phyloP scores from a whole-genome alignment of 345 rosid genomes.

The Mallotus nudiflorus region DNA sequence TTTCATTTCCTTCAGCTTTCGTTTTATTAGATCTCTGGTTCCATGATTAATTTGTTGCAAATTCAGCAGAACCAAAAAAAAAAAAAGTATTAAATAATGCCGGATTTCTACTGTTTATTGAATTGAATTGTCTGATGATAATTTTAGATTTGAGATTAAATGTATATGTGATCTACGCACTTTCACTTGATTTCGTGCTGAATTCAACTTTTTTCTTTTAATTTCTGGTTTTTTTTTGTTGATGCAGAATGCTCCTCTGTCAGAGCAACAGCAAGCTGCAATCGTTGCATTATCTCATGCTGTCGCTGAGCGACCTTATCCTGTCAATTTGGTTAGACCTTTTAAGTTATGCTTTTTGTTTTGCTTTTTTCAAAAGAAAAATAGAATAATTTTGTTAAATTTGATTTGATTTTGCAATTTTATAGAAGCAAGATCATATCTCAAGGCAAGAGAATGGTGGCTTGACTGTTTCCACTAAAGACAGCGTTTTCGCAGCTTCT shows the following conservation, averaged over 20 bases:
- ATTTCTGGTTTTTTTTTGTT: not conserved
- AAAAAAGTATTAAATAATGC: no score
- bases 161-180: not conserved
- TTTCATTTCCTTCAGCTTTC: not conserved
- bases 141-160: not conserved
- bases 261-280: slow-evolving; percentile 85
- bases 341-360: no score
- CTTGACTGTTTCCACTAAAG: slow-evolving; percentile 51
- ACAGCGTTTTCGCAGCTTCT: slow-evolving; percentile 47
- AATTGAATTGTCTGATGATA: not conserved
- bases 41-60: not conserved
- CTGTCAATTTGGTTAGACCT: slow-evolving; percentile 57
- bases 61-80: not conserved
- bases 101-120: slow-evolving; percentile 6
- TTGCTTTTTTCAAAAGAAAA: no score
- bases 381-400: no score
- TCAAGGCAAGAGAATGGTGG: slow-evolving; percentile 56
- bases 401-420: not conserved
- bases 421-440: slow-evolving; percentile 63
- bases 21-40: no score
- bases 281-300: slow-evolving; percentile 60
- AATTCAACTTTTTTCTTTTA: not conserved
- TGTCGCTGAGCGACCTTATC: slow-evolving; percentile 82
- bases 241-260: slow-evolving; percentile 70
- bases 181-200: not conserved